These are phyloP conservation scores for Hibiscus trionum DNA, from an alignment of 345 rosid species.

Conservation along the genomic window DNA sequence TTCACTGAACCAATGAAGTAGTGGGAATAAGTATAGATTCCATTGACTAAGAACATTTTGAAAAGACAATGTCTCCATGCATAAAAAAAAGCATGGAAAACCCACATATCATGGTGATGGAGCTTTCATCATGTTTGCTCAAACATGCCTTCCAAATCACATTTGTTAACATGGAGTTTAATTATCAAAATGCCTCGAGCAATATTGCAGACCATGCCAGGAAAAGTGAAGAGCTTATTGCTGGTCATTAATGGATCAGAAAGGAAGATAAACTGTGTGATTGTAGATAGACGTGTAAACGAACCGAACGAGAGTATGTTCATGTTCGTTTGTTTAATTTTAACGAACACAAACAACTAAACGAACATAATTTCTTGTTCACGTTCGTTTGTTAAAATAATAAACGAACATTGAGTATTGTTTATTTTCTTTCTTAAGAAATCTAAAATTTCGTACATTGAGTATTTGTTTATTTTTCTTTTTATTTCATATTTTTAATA, in stretches of 20 bases:
- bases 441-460: no score
- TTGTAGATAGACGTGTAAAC: not conserved
- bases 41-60: not conserved
- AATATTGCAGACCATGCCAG: not conserved
- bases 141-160: not conserved
- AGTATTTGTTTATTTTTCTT: no score
- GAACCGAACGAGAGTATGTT: no score
- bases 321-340: no score
- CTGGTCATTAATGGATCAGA: not conserved
- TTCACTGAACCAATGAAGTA: no score
- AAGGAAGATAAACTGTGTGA: not conserved
- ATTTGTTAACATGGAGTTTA: not conserved
- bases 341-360: no score
- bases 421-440: no score
- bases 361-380: no score
- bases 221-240: slow-evolving; percentile 7
- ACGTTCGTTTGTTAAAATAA: no score
- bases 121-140: not conserved
- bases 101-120: not conserved
- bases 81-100: not conserved
- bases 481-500: no score
- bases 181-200: no score
- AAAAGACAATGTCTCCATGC: not conserved
- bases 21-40: not conserved
- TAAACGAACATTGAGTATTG: no score